phyloP scores from a whole-genome alignment of 805 yeast genomes.

The Pichia eremophila region DNA sequence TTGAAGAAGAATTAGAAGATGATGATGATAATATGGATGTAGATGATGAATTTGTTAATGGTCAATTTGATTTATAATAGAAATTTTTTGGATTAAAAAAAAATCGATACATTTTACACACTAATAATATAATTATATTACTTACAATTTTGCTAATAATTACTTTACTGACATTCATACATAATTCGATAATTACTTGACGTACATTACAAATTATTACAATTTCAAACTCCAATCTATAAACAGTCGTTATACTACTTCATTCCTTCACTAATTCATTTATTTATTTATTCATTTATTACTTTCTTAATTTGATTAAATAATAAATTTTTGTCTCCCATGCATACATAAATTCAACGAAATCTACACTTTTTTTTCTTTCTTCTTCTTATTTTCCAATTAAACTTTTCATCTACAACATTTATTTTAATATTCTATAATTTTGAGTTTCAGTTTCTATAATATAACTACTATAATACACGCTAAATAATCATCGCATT shows the following conservation, averaged over 20 bases:
- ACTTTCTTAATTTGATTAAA: background rate
- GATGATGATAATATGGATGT: slow-evolving; percentile 41
- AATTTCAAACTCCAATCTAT: too few species aligned
- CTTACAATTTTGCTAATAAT: background rate
- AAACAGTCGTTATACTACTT: too few species aligned
- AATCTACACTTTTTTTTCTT: too few species aligned
- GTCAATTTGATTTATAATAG: slow-evolving; percentile 67
- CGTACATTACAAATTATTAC: too few species aligned
- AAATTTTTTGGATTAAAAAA: too few species aligned
- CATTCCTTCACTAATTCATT: too few species aligned
- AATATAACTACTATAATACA: too few species aligned
- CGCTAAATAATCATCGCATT: too few species aligned
- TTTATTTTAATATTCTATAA: background rate
- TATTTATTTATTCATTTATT: too few species aligned
- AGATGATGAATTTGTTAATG: slow-evolving; percentile 80
- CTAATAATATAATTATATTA: too few species aligned
- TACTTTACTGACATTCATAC: background rate
- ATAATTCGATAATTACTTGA: background rate
- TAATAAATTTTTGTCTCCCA: too few species aligned
- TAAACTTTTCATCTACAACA: background rate
- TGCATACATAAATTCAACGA: background rate
- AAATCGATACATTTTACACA: too few species aligned
- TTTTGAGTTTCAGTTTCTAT: background rate
- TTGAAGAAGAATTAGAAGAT: slow-evolving; percentile 30
- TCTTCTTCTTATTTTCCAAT: background rate